A percentile compares a stretch with the other conserved stretches of the same genome.
Conservation (phyloP, 108 stramenopile species). For the Aurantiochytrium sp. region DNA sequence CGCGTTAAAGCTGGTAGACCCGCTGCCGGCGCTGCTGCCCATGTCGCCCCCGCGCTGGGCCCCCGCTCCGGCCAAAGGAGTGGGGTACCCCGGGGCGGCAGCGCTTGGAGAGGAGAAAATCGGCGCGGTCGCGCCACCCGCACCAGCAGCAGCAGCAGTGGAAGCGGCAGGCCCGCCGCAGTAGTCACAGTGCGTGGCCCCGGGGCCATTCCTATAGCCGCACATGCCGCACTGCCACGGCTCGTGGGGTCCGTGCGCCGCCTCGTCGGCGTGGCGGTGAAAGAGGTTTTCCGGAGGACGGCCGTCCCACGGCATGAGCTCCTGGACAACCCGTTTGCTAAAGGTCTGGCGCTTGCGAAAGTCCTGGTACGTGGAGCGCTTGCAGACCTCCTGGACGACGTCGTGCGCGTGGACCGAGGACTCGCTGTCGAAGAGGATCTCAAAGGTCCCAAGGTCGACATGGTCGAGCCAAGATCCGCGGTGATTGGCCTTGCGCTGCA, state of each 20-base stretch:
- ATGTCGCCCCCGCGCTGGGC: too few relatives aligned
- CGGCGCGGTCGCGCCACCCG: too few relatives aligned
- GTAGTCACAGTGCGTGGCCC: not conserved
- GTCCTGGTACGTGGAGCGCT: not conserved
- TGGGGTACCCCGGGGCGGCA: too few relatives aligned
- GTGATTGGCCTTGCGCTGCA: not conserved
- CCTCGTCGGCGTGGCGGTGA: not conserved
- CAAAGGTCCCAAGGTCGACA: conserved; percentile 18
- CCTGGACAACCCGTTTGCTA: conserved; percentile 6
- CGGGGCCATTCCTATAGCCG: not conserved
- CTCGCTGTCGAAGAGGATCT: not conserved
- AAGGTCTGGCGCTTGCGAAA: conserved; percentile 23
- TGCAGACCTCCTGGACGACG: not conserved
- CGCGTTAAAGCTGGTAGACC: too few relatives aligned
- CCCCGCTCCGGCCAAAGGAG: too few relatives aligned
- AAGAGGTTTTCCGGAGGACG: not conserved
- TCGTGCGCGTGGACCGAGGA: not conserved
- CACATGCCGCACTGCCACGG: not conserved
- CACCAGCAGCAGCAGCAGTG: not conserved
- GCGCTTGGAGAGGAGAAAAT: too few relatives aligned
- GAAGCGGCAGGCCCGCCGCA: not conserved
- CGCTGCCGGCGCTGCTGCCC: too few relatives aligned
- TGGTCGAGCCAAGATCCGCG: not conserved
- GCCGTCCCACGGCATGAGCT: not conserved
- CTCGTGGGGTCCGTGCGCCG: not conserved